Evolutionary conservation across 306 rosid species (phyloP).

Genomic region (Ochetophila trinervis): DNA sequence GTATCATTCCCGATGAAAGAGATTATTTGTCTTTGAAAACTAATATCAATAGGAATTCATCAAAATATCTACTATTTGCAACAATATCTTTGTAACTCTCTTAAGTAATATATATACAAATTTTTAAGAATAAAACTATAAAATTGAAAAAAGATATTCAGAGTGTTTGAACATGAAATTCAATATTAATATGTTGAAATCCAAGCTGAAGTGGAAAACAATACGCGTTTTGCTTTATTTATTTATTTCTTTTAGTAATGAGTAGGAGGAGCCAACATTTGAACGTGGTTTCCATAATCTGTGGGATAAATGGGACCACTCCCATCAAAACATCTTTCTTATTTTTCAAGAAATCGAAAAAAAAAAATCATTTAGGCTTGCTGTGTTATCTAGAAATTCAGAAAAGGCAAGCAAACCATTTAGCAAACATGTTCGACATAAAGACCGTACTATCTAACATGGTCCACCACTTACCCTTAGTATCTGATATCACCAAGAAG

Average conservation of each 20-base stretch:
- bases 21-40: not conserved
- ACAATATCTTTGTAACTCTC: too few species aligned
- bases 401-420: constrained; percentile 2
- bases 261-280: not conserved
- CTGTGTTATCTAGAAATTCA: constrained; percentile 1
- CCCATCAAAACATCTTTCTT: not conserved
- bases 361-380: not conserved
- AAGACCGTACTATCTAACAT: not conserved
- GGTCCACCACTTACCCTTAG: constrained; percentile 12
- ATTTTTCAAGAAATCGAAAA: constrained; percentile 8
- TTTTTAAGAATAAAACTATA: too few species aligned
- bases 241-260: not conserved
- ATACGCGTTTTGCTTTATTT: not conserved
- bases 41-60: too few species aligned
- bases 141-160: too few species aligned
- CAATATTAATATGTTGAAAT: too few species aligned
- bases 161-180: too few species aligned
- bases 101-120: too few species aligned
- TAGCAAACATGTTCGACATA: not conserved
- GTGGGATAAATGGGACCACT: constrained; percentile 10
- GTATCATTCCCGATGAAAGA: constrained; percentile 1
- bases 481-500: too few species aligned
- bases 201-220: not conserved
- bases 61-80: too few species aligned
- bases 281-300: not conserved